phyloP scores from a whole-genome alignment of 768 basidiomycete genomes.

The Coprinellus aureogranulatus region DNA sequence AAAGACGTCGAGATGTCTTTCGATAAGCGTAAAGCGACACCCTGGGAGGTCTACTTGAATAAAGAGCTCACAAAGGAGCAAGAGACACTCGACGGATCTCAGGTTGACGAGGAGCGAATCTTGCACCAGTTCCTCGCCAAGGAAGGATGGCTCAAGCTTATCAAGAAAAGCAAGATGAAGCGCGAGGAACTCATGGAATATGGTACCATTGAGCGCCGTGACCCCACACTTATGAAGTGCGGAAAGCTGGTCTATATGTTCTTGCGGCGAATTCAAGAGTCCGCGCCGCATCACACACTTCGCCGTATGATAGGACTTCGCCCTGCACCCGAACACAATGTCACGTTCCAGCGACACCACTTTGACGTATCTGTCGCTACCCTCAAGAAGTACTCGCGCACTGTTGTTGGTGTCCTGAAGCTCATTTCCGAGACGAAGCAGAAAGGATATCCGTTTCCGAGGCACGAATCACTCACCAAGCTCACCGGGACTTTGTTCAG shows the following conservation, averaged over 20 bases:
- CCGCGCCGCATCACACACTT: background rate
- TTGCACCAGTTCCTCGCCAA: constrained; percentile 10
- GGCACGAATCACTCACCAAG: background rate
- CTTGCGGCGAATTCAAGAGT: background rate
- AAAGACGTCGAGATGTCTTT: background rate
- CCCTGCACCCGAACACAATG: constrained; percentile 9
- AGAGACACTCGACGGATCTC: background rate
- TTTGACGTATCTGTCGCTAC: background rate
- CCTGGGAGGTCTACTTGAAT: background rate
- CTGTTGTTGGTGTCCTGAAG: background rate
- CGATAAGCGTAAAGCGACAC: background rate
- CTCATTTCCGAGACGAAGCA: background rate
- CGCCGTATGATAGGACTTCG: constrained; percentile 12
- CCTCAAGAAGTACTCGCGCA: background rate
- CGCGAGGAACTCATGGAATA: constrained; percentile 3
- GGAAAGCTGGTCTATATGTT: background rate
- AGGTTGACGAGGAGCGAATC: background rate
- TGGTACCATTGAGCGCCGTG: background rate
- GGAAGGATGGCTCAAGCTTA: constrained; percentile 5
- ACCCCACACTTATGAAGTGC: background rate
- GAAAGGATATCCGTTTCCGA: background rate
- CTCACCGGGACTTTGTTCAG: background rate
- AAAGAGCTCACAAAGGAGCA: background rate
- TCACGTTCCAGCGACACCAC: constrained; percentile 2
- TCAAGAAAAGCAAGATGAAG: background rate